A percentile compares a stretch with the other conserved stretches of the same genome.
These are phyloP conservation scores for Cadophora luteo-olivacea DNA, from an alignment of 2,329 filamentous ascomycete genomes.

Conservation along the genomic window DNA sequence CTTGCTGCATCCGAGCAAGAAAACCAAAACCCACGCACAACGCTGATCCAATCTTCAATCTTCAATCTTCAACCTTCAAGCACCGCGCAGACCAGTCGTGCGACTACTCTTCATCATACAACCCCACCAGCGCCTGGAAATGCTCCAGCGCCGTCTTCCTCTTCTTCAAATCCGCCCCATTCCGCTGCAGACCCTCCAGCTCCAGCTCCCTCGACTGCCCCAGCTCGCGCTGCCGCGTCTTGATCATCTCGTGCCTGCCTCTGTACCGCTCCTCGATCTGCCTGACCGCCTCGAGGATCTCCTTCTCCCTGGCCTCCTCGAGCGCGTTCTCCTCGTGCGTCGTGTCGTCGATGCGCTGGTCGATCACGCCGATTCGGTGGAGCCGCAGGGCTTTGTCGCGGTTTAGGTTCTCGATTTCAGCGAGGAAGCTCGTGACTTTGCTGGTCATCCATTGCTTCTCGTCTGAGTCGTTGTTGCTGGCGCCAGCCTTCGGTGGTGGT, in stretches of 20 bases:
- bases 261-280: conserved; percentile 10
- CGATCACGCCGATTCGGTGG: not conserved
- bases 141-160: conserved; percentile 7
- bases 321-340: conserved; percentile 2
- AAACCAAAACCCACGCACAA: too few species aligned
- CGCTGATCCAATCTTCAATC: too few species aligned
- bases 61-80: too few species aligned
- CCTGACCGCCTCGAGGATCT: not conserved
- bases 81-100: too few species aligned
- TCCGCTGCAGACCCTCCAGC: not conserved
- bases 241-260: not conserved
- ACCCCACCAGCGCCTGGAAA: conserved; percentile 15
- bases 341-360: not conserved
- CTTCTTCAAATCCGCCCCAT: conserved; percentile 5
- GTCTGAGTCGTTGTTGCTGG: not conserved
- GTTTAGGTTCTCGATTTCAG: conserved; percentile 7
- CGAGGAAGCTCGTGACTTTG: not conserved
- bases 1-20: too few species aligned
- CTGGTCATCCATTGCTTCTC: conserved; percentile 12
- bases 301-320: not conserved
- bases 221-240: not conserved
- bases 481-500: not conserved
- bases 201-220: not conserved
- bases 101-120: conserved; percentile 12
- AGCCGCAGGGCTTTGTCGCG: conserved; percentile 1